Evolutionary conservation across 2,329 filamentous ascomycete species (phyloP), one percentile per base, ranked within the genome.

Genomic region (Cordyceps militaris): DNA sequence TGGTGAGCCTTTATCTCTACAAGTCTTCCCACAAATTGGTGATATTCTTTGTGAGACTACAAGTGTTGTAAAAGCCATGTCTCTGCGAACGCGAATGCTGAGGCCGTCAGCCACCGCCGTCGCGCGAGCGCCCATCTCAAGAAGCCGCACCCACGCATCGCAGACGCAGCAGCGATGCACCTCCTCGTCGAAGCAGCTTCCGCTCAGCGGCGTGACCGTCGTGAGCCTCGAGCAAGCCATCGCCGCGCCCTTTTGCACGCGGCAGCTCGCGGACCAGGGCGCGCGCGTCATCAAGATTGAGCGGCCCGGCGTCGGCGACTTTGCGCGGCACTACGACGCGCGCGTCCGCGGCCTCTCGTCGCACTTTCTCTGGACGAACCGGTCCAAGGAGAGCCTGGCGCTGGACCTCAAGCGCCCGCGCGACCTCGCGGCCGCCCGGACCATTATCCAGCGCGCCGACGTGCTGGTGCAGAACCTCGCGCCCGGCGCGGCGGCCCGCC

Each of bases 231-330:
- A 36, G 34, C 7, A 36, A 16, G 34, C 34, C 34, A 36, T 14
- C 14, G 34, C 34, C 34, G 34, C 77, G 0, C 79, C 79, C 1
- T 80, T 80, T 59, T 81, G 78, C 60, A 81, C 79, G 0, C 71
- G 79, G 0, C 79, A 82, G 52, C 70, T 81, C 4, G 78, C 79
- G 19, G 79, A 82, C 60, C 69, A 78, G 9, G 79, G 79, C 13
- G 79, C 79, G 2, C 71, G 79, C 5, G 78, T 82, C 21, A 81
- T 81, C 65, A 82, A 82, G 64, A 66, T 82, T 21, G 79, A 82
- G 62, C 74, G 79, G 1, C 79, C 78, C 0, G 72, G 67, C 0
- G 73, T 73, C 0, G 79, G 79, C 1, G 79, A 82, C 62, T 82
- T 82, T 63, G 79, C 79, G 0, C 74, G 78, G 1, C 66, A 73